A percentile compares a stretch with the other conserved stretches of the same genome.
Evolutionary conservation across 805 yeast genomes (phyloP).

Genomic region (Starmerella bacillaris): DNA sequence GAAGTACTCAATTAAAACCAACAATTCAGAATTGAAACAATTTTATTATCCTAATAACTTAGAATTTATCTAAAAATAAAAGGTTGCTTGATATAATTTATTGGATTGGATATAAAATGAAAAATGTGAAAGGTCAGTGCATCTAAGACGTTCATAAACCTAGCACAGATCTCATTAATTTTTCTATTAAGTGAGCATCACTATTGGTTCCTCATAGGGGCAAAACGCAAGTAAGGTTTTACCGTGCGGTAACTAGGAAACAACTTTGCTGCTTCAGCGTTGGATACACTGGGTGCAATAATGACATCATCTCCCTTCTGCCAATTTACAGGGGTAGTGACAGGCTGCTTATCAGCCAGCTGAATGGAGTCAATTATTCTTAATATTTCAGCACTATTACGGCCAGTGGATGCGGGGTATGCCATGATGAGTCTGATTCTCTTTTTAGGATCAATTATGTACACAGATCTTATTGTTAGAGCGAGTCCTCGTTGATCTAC

Average conservation of each 20-base stretch:
- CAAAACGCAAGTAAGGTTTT: constrained; percentile 81
- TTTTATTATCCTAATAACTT: too few species aligned
- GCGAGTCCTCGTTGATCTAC: constrained; percentile 56
- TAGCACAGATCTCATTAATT: too few species aligned
- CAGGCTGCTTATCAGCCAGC: constrained; percentile 67
- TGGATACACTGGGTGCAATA: constrained; percentile 74
- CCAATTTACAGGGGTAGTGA: constrained; percentile 92
- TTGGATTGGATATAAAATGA: too few species aligned
- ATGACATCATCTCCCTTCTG: constrained; percentile 79
- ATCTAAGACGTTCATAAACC: too few species aligned
- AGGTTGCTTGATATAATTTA: too few species aligned
- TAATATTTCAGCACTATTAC: constrained; percentile 85
- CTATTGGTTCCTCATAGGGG: too few species aligned
- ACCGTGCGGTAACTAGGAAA: constrained; percentile 78
- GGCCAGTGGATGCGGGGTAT: constrained; percentile 88
- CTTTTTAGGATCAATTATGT: constrained; percentile 80
- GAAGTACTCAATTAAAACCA: too few species aligned
- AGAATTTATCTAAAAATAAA: too few species aligned
- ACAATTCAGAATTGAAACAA: too few species aligned
- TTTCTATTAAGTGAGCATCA: too few species aligned
- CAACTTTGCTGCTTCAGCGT: constrained; percentile 66
- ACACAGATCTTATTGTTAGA: constrained; percentile 83
- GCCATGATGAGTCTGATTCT: constrained; percentile 73
- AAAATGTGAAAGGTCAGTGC: too few species aligned
- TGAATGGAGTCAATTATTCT: constrained; percentile 85